Evolutionary conservation across 352 stramenopile genomes (phyloP).

Genomic region (Pythium rishiriense): DNA sequence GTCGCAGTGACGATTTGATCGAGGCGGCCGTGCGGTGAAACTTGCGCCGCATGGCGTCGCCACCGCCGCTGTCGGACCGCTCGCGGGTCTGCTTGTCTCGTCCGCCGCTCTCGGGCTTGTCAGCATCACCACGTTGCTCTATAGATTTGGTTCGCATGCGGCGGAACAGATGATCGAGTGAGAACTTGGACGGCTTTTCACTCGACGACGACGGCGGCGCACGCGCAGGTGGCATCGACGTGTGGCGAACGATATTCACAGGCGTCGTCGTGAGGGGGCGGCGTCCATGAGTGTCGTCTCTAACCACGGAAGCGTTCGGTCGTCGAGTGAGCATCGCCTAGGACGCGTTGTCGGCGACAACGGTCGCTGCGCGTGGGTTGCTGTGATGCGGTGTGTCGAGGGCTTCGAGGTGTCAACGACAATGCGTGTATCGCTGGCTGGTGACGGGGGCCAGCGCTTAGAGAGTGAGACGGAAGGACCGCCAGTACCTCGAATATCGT

Average conservation of each 20-base stretch:
- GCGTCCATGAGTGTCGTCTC: background rate
- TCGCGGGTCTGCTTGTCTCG: background rate
- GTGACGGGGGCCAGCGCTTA: no score
- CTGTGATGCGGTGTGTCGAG: background rate
- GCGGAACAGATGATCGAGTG: slow-evolving; percentile 28
- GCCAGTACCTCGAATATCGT: background rate
- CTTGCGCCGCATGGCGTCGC: slow-evolving; percentile 17
- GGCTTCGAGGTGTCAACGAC: background rate
- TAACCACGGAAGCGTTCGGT: background rate
- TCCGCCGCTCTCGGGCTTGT: background rate
- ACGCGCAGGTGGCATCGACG: background rate
- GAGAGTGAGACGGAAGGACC: background rate
- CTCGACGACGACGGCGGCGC: background rate
- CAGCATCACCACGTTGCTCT: background rate
- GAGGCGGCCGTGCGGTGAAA: slow-evolving; percentile 13
- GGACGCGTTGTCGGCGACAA: no score
- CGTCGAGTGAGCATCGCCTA: slow-evolving; percentile 11
- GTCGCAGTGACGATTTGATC: slow-evolving; percentile 27
- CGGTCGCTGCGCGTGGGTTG: no score
- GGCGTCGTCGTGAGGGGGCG: background rate
- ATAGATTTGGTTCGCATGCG: slow-evolving; percentile 27
- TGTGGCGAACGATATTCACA: slow-evolving; percentile 14
- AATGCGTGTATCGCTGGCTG: background rate
- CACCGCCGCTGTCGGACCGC: background rate
- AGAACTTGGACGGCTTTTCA: slow-evolving; percentile 13